Base-by-base conservation (phyloP, 352 stramenopile species). In the Phytophthora meadii region DNA sequence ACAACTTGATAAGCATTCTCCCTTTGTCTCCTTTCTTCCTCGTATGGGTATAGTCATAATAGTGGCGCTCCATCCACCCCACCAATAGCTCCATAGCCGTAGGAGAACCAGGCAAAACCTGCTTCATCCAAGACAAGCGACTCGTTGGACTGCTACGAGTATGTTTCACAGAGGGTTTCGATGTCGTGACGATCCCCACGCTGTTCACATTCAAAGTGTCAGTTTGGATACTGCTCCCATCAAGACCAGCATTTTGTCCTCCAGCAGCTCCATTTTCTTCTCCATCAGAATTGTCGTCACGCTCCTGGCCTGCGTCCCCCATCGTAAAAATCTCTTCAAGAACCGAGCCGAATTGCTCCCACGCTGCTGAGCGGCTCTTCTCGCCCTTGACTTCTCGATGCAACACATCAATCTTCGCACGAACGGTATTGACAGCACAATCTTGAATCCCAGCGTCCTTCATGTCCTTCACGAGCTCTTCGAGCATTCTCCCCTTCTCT, bases 301-400 rank as follows among this genome's bases (percentile, higher is more conserved):
- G 24, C 15, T 66, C 62, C 25, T 72, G 57, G 8, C 40, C 46
- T 0, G 60, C 65, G 34, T 74, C 65, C 14, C 65, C 65, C n/a
- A 74, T 27, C 11, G 65, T 74, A 28, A 70, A 74, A 47, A 74
- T 74, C 39, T 74, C 65, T 48, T 74, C 65, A 1, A 74, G 60
- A 10, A 74, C 65, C 5, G 65, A 61, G 4, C 65, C 65, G 24
- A 74, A 74, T 27, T 74, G 65, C 24, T 74, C 65, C 41, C 58
- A 74, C 17, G 65, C 65, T 24, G 60, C 58, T 0, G 65, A 74
- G 15, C 65, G 59, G 1, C 34, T 28, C 54, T 74, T 74, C 30
- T 74, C 65, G 8, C 65, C 65, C 39, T 36, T 42, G 27, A 74
- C 65, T 19, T 74, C 65, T 15, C 60, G 24, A 46, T 74, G 65